Evolutionary conservation across 2,329 filamentous ascomycete species (phyloP), one percentile per base, ranked within the genome.

Genomic region (Dactylellina leptospora): DNA sequence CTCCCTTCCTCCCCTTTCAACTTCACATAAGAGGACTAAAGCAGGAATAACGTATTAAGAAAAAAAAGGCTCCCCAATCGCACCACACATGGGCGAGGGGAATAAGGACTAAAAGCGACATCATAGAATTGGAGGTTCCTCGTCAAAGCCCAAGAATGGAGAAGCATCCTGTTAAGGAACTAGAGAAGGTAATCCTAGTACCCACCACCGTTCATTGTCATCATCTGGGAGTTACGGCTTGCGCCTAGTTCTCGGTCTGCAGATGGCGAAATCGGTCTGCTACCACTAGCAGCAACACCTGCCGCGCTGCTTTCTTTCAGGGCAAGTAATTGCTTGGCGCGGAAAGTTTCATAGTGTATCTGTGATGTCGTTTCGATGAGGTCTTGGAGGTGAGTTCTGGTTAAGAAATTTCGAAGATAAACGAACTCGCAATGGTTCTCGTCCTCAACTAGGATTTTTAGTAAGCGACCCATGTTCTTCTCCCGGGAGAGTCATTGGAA

Each of bases 291-390:
- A 2, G 58, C 36, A 66, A 83, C 83, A 75, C 88, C 90, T 76
- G 92, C 90, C 77, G 92, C 91, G 79, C 91, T 96, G 85, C 90
- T 96, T 85, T 99, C 95, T 88, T 97, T 99, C 80, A 99, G 86
- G 68, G 95, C 95, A 79, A 99, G 84, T 78, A 99, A 85, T 83
- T 99, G 95, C 88, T 99, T 99, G 78, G 95, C 93, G 82, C 95
- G 93, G 93, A 99, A 99, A 71, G 92, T 96, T 86, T 99, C 95
- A 85, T 99, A 99, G 86, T 99, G 95, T 82, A 97, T 99, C 85
- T 99, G 95, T 77, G 93, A 97, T 50, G 95, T 99, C 28, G 95
- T 99, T 84, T 99, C 95, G 82, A 99, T 97, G 76, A 99, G 87
- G 79, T 99, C 95, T 85, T 99, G 95, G 66, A 99, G 87, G 82